phyloP scores from a whole-genome alignment of 2,329 filamentous ascomycete species.

The Pseudogymnoascus sp. region DNA sequence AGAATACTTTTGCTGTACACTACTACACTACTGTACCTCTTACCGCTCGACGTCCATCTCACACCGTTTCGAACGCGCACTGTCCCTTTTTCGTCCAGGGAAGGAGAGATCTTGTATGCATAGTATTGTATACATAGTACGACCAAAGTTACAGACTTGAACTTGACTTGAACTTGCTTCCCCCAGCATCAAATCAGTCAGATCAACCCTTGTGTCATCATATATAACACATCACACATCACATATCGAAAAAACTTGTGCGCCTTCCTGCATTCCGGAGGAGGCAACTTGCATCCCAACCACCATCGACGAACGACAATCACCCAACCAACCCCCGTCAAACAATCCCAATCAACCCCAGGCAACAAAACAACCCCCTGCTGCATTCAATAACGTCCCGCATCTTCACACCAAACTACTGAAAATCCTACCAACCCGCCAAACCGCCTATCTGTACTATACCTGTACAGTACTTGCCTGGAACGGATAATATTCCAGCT shows the following conservation, averaged over 20 bases:
- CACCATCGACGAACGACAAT: not conserved
- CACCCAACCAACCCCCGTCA: not conserved
- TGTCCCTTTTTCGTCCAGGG: slow-evolving; percentile 5
- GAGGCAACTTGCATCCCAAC: slow-evolving; percentile 2
- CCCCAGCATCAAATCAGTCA: not conserved
- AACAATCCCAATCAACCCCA: not conserved
- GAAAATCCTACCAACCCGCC: not conserved
- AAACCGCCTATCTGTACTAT: not conserved
- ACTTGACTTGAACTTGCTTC: too few species aligned
- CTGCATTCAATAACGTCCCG: slow-evolving; percentile 2
- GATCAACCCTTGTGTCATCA: not conserved
- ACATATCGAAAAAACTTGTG: not conserved
- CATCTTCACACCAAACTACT: not conserved
- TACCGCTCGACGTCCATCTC: not conserved
- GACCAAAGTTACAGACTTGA: not conserved
- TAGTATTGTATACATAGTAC: not conserved
- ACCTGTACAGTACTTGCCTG: slow-evolving; percentile 2
- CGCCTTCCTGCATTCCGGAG: slow-evolving; percentile 2
- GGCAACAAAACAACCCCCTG: not conserved
- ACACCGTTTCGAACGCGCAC: not conserved
- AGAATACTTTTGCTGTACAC: not conserved
- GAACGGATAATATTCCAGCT: not conserved
- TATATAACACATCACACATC: not conserved
- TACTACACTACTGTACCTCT: not conserved
- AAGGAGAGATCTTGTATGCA: slow-evolving; percentile 2